Percentiles rank a stretch among this genome's conserved stretches.
Evolutionary conservation across 768 basidiomycete genomes (phyloP).

Genomic region (Agaricus blazei): DNA sequence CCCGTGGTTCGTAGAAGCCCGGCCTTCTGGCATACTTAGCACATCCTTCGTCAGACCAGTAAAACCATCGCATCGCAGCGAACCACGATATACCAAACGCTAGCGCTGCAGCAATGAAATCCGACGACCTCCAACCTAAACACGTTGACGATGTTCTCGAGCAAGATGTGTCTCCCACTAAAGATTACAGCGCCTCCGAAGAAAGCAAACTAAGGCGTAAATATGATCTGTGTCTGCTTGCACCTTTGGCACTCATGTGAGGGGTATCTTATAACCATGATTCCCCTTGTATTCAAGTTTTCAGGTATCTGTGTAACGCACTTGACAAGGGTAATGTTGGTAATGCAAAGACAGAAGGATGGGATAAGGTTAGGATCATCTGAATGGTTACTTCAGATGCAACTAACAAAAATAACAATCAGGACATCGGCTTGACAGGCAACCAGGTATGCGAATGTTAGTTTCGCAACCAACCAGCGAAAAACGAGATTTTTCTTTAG

Average conservation of each 20-base stretch:
- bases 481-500: slow-evolving; percentile 16
- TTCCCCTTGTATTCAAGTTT: not conserved
- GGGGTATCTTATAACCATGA: not conserved
- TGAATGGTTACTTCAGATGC: not conserved
- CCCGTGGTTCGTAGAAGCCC: no score
- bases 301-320: slow-evolving; percentile 45
- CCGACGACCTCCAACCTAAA: not conserved
- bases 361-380: slow-evolving; percentile 33
- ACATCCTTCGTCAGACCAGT: not conserved
- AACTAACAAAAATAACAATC: not conserved
- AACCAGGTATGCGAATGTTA: slow-evolving; percentile 29
- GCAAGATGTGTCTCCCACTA: not conserved
- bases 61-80: no score
- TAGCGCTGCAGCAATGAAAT: not conserved
- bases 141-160: not conserved
- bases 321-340: slow-evolving; percentile 46
- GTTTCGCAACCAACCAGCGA: no score
- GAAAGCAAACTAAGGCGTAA: slow-evolving; percentile 31
- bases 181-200: slow-evolving; percentile 16
- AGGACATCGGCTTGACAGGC: slow-evolving; percentile 39
- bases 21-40: no score
- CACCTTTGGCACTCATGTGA: slow-evolving; percentile 40
- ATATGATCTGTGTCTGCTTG: slow-evolving; percentile 36
- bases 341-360: slow-evolving; percentile 48
- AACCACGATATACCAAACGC: not conserved